Conservation (phyloP, 805 yeast genomes). For the Nakazawaea laoshanensis region DNA sequence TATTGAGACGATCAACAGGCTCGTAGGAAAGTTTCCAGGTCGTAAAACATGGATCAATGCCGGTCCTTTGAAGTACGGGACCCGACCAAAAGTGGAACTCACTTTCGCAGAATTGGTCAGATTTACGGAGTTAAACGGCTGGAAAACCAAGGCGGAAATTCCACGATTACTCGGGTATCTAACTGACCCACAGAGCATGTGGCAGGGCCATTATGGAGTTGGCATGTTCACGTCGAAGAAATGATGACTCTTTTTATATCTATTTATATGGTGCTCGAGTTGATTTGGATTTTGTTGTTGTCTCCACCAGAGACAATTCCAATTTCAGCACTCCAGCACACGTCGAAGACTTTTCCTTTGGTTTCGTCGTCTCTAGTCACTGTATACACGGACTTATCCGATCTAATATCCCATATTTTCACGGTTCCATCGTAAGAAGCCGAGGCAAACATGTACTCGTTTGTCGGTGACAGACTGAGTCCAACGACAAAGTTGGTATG, state of each 20-base stretch:
- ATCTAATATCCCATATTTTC: conserved; percentile 91
- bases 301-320: conserved; percentile 92
- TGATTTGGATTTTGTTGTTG: conserved; percentile 88
- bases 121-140: conserved; percentile 53
- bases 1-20: conserved; percentile 49
- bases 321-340: conserved; percentile 70
- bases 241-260: not conserved
- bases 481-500: conserved; percentile 88
- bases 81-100: conserved; percentile 70
- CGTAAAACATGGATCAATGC: conserved; percentile 72
- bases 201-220: conserved; percentile 75
- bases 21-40: conserved; percentile 25
- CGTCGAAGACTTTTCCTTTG: conserved; percentile 71
- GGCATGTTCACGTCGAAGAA: conserved; percentile 41
- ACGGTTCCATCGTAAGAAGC: conserved; percentile 97
- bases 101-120: conserved; percentile 57
- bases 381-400: conserved; percentile 74
- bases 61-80: conserved; percentile 92
- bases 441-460: conserved; percentile 75
- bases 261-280: conserved; percentile 19
- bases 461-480: conserved; percentile 65
- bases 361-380: conserved; percentile 59
- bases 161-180: conserved; percentile 48
- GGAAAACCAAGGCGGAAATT: conserved; percentile 36
- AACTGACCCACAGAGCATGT: conserved; percentile 56